phyloP scores from a whole-genome alignment of 345 rosid species.

The Schrenkiella parvula region DNA sequence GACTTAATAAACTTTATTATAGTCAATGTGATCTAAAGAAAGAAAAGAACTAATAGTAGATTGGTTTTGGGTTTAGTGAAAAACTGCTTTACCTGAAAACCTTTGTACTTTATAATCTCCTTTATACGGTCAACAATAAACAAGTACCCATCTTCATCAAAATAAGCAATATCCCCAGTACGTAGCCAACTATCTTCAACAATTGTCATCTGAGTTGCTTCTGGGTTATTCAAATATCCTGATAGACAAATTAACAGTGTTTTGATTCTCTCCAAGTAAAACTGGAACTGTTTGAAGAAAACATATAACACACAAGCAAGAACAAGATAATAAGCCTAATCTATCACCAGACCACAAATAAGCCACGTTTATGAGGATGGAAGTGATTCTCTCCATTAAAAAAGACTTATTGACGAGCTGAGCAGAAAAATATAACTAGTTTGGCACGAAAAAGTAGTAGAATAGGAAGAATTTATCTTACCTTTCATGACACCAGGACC shows the following conservation, averaged over 20 bases:
- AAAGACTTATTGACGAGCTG: neutral
- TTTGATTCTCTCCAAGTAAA: neutral
- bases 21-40: neutral
- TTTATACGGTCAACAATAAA: constrained; percentile 65
- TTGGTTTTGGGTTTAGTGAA: neutral
- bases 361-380: neutral
- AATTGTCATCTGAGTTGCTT: constrained; percentile 53
- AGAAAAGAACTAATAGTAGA: neutral
- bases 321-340: neutral
- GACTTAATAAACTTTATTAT: neutral
- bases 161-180: constrained; percentile 79
- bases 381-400: neutral
- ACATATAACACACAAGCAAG: neutral
- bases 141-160: constrained; percentile 74
- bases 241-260: neutral
- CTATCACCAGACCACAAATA: neutral
- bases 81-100: constrained; percentile 58
- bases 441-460: neutral
- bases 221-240: constrained; percentile 67
- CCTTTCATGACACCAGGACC: constrained; percentile 84
- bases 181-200: constrained; percentile 77
- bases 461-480: constrained; percentile 3
- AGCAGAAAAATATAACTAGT: too few species aligned
- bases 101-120: constrained; percentile 85
- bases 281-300: neutral